Evolutionary conservation across 495 filamentous ascomycete species (phyloP).

Genomic region (Friedmanniomyces endolithicus): DNA sequence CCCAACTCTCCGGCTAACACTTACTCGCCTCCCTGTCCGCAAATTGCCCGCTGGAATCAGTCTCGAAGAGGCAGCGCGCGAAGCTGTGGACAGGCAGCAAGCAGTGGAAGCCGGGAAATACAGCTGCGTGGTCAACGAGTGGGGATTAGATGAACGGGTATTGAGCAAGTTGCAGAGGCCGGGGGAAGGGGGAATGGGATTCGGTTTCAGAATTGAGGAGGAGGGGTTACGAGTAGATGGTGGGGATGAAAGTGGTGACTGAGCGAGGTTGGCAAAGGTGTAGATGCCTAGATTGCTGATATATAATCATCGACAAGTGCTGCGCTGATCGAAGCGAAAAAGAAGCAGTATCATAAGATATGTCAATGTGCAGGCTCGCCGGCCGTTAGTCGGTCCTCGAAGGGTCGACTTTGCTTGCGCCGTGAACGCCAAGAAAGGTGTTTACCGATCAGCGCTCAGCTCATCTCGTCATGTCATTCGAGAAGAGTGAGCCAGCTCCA

Average conservation of each 20-base stretch:
- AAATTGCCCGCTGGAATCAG: slow-evolving; percentile 44
- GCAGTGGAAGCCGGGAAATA: slow-evolving; percentile 30
- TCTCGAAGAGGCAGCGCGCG: slow-evolving; percentile 41
- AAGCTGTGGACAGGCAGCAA: slow-evolving; percentile 36
- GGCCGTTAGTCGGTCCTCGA: background rate
- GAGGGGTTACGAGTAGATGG: background rate
- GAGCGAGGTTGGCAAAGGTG: background rate
- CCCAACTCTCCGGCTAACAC: slow-evolving; percentile 36
- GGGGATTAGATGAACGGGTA: slow-evolving; percentile 11
- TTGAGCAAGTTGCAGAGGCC: background rate
- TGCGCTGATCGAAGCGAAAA: background rate
- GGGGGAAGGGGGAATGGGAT: slow-evolving; percentile 1
- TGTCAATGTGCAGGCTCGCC: background rate
- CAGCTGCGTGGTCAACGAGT: slow-evolving; percentile 13
- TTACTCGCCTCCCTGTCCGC: slow-evolving; percentile 35
- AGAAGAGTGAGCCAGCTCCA: slow-evolving; percentile 5
- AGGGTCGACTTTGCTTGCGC: background rate
- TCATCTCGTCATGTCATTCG: background rate
- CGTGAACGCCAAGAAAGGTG: too few species aligned
- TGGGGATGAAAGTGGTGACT: background rate
- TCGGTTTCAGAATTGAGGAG: slow-evolving; percentile 5
- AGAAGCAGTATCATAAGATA: background rate
- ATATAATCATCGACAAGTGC: background rate
- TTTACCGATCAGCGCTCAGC: background rate
- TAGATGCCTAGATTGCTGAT: background rate